phyloP scores from a whole-genome alignment of 768 basidiomycete species.

The Xerocomellus dryophilus region DNA sequence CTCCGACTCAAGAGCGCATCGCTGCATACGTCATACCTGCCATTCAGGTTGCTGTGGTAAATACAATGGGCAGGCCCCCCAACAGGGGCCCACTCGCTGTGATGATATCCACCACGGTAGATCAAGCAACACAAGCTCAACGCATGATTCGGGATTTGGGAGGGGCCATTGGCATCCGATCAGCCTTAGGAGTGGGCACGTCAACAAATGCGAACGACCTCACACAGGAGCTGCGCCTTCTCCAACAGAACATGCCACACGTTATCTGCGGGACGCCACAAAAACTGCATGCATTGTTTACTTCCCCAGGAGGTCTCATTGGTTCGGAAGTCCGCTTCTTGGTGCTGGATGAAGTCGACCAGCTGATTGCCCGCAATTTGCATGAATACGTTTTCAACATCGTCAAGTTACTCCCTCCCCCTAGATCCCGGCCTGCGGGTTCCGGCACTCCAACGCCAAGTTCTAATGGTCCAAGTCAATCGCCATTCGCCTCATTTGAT shows the following conservation, averaged over 20 bases:
- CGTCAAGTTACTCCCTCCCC: conserved; percentile 87
- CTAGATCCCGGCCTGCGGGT: conserved; percentile 60
- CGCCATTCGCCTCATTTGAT: conserved; percentile 49
- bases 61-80: conserved; percentile 52
- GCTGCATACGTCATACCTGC: conserved; percentile 95
- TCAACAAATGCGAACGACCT: conserved; percentile 60
- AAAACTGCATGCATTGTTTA: conserved; percentile 90
- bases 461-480: conserved; percentile 33
- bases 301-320: conserved; percentile 66
- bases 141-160: conserved; percentile 94
- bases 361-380: conserved; percentile 93
- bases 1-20: conserved; percentile 97
- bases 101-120: conserved; percentile 96
- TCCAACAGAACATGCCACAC: conserved; percentile 92
- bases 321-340: conserved; percentile 90
- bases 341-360: conserved; percentile 96
- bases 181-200: conserved; percentile 82
- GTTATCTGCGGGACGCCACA: conserved; percentile 97
- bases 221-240: conserved; percentile 71
- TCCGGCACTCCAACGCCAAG: conserved; percentile 35
- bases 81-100: conserved; percentile 79
- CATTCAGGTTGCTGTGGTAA: conserved; percentile 74
- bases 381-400: conserved; percentile 94
- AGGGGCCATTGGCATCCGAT: conserved; percentile 86
- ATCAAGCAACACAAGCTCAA: conserved; percentile 97